Conservation (phyloP, 257 asterid species). For the Nyctanthes arbortristis region DNA sequence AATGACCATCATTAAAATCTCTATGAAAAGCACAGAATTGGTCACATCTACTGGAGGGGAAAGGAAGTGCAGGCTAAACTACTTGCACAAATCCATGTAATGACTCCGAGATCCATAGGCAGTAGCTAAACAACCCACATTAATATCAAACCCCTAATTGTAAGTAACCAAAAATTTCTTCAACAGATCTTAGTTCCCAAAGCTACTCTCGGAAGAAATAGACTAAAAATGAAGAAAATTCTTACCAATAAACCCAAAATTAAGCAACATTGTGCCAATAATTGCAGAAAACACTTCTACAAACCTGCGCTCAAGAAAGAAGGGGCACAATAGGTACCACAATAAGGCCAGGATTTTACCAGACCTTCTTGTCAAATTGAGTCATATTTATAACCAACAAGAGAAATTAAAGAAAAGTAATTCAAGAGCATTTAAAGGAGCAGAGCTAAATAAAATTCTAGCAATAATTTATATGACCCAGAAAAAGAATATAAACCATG, state of each 20-base stretch:
- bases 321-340: background rate
- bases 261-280: background rate
- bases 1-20: background rate
- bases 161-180: background rate
- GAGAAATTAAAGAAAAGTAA: background rate
- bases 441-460: background rate
- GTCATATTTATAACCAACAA: background rate
- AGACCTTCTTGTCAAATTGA: constrained; percentile 13
- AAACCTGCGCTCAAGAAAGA: background rate
- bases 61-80: background rate
- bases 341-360: background rate
- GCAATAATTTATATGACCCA: background rate
- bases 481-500: background rate
- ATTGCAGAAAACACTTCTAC: background rate
- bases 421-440: background rate
- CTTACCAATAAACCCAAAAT: background rate
- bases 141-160: background rate
- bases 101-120: background rate
- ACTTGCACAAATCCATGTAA: background rate
- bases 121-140: background rate
- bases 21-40: background rate
- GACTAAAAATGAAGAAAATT: background rate
- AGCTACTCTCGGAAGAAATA: background rate
- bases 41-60: background rate
- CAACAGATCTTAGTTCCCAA: background rate